A percentile compares a stretch with the other conserved stretches of the same genome.
These are phyloP conservation scores for Eimeria maxima DNA, from an alignment of 169 alveolate species.

Conservation along the genomic window DNA sequence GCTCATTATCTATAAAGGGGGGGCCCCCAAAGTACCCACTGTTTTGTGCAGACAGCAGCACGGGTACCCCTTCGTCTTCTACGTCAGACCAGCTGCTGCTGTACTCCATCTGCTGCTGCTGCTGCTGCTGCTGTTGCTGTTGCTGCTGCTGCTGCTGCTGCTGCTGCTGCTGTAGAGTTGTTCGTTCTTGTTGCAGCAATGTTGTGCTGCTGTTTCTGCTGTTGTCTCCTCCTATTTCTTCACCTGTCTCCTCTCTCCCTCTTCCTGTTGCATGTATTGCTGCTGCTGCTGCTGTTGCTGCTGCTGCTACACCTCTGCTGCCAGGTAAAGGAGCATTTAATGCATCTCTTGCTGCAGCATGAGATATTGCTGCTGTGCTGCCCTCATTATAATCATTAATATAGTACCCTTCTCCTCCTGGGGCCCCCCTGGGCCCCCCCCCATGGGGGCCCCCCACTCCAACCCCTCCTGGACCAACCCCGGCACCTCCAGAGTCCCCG, in stretches of 20 bases:
- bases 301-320: not conserved
- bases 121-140: not conserved
- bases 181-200: too few relatives aligned
- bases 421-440: too few relatives aligned
- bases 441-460: not conserved
- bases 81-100: conserved; percentile 4
- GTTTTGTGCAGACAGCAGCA: conserved; percentile 18
- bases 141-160: too few relatives aligned
- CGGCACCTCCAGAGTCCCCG: too few relatives aligned
- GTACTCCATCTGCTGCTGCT: conserved; percentile 4
- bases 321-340: not conserved
- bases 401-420: too few relatives aligned
- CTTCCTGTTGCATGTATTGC: not conserved
- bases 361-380: not conserved
- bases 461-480: not conserved
- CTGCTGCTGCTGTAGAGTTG: too few relatives aligned
- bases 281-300: too few relatives aligned
- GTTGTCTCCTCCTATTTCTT: too few relatives aligned
- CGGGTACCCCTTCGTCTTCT: conserved; percentile 31
- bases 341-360: not conserved
- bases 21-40: not conserved
- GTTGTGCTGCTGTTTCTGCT: too few relatives aligned
- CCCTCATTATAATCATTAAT: too few relatives aligned
- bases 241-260: too few relatives aligned
- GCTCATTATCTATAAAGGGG: not conserved